A percentile compares a stretch with the other conserved stretches of the same genome.
Conservation (phyloP, 306 rosid species). For the Corylus heterophylla region DNA sequence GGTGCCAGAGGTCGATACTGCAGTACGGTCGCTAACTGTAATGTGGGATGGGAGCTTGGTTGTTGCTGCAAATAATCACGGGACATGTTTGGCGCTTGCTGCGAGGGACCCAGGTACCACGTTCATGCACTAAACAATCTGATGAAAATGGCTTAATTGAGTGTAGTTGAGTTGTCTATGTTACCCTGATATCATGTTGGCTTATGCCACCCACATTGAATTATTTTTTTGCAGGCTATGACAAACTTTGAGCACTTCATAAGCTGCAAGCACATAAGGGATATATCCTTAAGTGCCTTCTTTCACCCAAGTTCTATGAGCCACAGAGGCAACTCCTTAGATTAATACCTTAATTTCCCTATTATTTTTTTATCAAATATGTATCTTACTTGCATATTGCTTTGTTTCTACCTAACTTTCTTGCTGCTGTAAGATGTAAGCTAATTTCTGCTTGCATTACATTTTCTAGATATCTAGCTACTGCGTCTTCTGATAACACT, state of each 20-base stretch:
- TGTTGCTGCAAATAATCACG: constrained; percentile 97
- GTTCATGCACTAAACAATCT: constrained; percentile 13
- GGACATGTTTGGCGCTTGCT: constrained; percentile 98
- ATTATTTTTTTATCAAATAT: no score
- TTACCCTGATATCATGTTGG: constrained; percentile 9
- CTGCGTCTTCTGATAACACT: constrained; percentile 90
- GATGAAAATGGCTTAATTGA: not conserved
- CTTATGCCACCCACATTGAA: constrained; percentile 16
- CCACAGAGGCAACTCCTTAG: constrained; percentile 66
- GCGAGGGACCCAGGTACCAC: constrained; percentile 86
- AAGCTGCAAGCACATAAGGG: constrained; percentile 97
- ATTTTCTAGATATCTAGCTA: constrained; percentile 78
- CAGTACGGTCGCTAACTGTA: constrained; percentile 93
- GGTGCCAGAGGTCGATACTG: constrained; percentile 99
- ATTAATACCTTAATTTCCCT: not conserved
- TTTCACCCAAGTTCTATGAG: constrained; percentile 96
- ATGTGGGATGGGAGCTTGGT: constrained; percentile 99
- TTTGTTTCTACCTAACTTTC: not conserved
- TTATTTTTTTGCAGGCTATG: constrained; percentile 74
- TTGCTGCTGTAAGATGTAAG: constrained; percentile 23
- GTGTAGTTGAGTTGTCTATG: not conserved
- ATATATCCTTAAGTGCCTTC: constrained; percentile 92
- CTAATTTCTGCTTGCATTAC: constrained; percentile 24
- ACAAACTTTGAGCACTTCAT: constrained; percentile 98
- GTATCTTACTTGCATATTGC: not conserved